Conservation (phyloP, 148 eudicot species). For the Amaranthus hypochondriacus region DNA sequence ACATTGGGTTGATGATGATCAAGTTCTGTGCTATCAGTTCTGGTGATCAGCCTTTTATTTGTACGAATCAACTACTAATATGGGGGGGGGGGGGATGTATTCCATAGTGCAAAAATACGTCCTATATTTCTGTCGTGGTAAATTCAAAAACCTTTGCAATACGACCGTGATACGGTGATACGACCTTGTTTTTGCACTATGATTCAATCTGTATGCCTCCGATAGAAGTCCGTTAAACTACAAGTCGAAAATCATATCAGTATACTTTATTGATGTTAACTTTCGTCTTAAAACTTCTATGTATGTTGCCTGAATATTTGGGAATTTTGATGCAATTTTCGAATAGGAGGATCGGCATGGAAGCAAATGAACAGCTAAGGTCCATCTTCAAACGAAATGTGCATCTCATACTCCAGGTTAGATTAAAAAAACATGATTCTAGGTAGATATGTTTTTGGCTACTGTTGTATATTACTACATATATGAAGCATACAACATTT, state of each 20-base stretch:
- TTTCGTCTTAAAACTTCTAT: background rate
- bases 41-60: too few relatives aligned
- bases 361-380: constrained; percentile 90
- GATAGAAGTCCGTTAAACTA: background rate
- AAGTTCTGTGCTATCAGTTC: too few relatives aligned
- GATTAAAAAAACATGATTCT: constrained; percentile 37
- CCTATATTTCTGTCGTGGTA: too few relatives aligned
- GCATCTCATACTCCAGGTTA: constrained; percentile 78
- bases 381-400: constrained; percentile 76
- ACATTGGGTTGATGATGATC: too few relatives aligned
- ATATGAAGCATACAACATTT: constrained; percentile 7
- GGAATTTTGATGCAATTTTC: background rate
- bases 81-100: too few relatives aligned
- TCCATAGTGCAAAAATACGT: too few relatives aligned
- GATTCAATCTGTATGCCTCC: background rate
- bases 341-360: constrained; percentile 74
- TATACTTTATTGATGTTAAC: background rate
- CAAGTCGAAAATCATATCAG: background rate
- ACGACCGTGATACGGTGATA: too few relatives aligned
- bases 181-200: background rate
- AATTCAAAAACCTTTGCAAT: too few relatives aligned
- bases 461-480: background rate
- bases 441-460: background rate
- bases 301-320: constrained; percentile 1
- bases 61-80: too few relatives aligned